These are phyloP conservation scores for Cryptosporidium andersoni DNA, from an alignment of 169 alveolate genomes.

Conservation along the genomic window DNA sequence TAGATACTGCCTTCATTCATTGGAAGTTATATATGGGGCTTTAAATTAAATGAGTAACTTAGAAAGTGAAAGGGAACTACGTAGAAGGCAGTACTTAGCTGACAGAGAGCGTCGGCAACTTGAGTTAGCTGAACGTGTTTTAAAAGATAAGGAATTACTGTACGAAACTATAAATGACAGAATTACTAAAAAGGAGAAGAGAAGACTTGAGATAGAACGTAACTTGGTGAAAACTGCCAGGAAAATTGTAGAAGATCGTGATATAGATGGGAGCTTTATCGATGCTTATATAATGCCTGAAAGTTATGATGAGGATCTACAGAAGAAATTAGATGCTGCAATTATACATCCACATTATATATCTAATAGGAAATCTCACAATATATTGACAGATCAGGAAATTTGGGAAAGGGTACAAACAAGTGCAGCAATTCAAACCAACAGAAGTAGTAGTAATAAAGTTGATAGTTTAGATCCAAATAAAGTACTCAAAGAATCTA, in stretches of 20 bases:
- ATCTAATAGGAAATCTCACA: conserved; percentile 15
- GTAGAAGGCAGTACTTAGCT: conserved; percentile 91
- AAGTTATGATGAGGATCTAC: conserved; percentile 85
- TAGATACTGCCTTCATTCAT: conserved; percentile 6
- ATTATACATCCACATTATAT: conserved; percentile 52
- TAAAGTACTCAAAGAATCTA: background rate
- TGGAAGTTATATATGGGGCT: too few species aligned
- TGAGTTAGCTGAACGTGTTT: conserved; percentile 90
- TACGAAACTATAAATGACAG: conserved; percentile 79
- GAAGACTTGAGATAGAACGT: conserved; percentile 83
- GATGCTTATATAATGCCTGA: conserved; percentile 85
- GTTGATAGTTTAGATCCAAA: background rate
- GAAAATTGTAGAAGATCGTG: conserved; percentile 83
- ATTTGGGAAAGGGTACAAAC: conserved; percentile 51
- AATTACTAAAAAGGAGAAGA: conserved; percentile 82
- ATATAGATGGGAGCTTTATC: conserved; percentile 77
- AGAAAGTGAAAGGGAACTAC: conserved; percentile 50
- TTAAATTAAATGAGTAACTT: conserved; percentile 9
- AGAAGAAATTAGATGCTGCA: conserved; percentile 24
- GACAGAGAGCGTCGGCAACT: conserved; percentile 90
- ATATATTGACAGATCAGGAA: conserved; percentile 30
- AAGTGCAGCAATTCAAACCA: conserved; percentile 16
- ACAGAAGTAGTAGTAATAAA: background rate
- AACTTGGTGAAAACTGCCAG: conserved; percentile 87
- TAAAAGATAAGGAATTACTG: conserved; percentile 87